phyloP scores from a whole-genome alignment of 306 rosid genomes.

The Cicer yamashitae region DNA sequence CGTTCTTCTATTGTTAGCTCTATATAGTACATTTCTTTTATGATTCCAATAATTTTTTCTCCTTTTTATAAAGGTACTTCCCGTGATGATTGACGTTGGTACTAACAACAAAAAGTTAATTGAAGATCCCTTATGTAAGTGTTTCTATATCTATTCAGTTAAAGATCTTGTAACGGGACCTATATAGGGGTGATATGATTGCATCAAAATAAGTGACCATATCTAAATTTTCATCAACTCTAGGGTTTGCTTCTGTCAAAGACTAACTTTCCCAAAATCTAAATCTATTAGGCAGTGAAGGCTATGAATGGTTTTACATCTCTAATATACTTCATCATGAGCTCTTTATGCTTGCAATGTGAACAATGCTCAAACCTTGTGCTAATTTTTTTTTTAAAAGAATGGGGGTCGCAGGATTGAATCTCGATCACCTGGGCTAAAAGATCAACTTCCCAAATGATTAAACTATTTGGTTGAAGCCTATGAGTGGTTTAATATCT shows the following conservation, averaged over 20 bases:
- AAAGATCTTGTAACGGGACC: slow-evolving; percentile 22
- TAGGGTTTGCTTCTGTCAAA: not conserved
- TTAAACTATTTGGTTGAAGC: slow-evolving; percentile 25
- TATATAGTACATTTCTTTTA: not conserved
- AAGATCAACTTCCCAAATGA: slow-evolving; percentile 26
- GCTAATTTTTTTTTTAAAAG: slow-evolving; percentile 6
- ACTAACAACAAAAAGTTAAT: slow-evolving; percentile 88
- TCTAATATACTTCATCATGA: not conserved
- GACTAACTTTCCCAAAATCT: slow-evolving; percentile 1
- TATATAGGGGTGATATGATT: slow-evolving; percentile 21
- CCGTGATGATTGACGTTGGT: slow-evolving; percentile 98
- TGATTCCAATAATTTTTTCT: not conserved
- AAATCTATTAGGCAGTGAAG: slow-evolving; percentile 12
- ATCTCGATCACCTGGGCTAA: slow-evolving; percentile 1
- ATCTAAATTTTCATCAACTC: slow-evolving; percentile 23
- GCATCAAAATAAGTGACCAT: slow-evolving; percentile 25
- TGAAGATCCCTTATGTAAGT: slow-evolving; percentile 85
- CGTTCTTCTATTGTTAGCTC: slow-evolving; percentile 16
- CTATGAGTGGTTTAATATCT: slow-evolving; percentile 17
- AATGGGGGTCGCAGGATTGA: slow-evolving; percentile 1
- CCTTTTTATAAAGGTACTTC: slow-evolving; percentile 71
- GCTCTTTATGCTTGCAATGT: slow-evolving; percentile 8
- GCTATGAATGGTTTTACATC: slow-evolving; percentile 15
- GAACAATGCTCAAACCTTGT: slow-evolving; percentile 1
- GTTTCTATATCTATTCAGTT: slow-evolving; percentile 39